These are phyloP conservation scores for Magnolia changhungtana DNA, from an alignment of 164 flowering plant species.

Conservation along the genomic window DNA sequence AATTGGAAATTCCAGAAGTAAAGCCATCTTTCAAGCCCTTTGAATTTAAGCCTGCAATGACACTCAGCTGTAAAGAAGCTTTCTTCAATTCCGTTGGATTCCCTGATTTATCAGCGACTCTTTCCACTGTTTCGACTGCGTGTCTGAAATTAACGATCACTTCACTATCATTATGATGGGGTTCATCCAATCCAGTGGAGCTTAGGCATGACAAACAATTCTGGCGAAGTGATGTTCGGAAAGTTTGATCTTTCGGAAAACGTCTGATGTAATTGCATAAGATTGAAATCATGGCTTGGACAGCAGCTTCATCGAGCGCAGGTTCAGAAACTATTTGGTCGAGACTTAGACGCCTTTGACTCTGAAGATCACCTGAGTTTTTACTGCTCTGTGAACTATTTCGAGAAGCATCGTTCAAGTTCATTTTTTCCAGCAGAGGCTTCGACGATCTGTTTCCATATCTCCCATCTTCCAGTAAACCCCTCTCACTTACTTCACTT, in stretches of 20 bases:
- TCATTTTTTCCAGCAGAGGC: slow-evolving; percentile 9
- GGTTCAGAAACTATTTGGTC: slow-evolving; percentile 24
- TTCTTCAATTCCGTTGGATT: slow-evolving; percentile 46
- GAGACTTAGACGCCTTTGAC: slow-evolving; percentile 15
- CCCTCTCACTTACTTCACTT: slow-evolving; percentile 16
- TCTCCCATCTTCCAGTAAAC: slow-evolving; percentile 13
- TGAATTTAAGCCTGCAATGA: slow-evolving; percentile 55
- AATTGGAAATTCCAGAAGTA: slow-evolving; percentile 56
- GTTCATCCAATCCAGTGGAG: slow-evolving; percentile 30
- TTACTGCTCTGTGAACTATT: slow-evolving; percentile 23
- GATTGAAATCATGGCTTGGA: slow-evolving; percentile 59
- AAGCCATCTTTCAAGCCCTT: slow-evolving; percentile 48
- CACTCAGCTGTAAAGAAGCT: slow-evolving; percentile 55
- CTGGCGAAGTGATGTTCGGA: slow-evolving; percentile 33
- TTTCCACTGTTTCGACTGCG: slow-evolving; percentile 56
- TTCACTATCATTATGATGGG: slow-evolving; percentile 28
- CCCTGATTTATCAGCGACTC: slow-evolving; percentile 35
- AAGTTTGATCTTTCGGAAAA: slow-evolving; percentile 45
- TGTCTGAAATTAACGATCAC: slow-evolving; percentile 47
- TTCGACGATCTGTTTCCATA: slow-evolving; percentile 13
- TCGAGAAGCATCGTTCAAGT: slow-evolving; percentile 9
- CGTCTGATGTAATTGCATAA: slow-evolving; percentile 39
- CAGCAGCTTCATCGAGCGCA: slow-evolving; percentile 67
- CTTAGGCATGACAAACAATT: slow-evolving; percentile 44
- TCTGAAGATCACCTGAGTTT: slow-evolving; percentile 20